Evolutionary conservation across 495 filamentous ascomycete species (phyloP), one percentile per base, ranked within the genome.

Genomic region (Evansstolkia leycettana): DNA sequence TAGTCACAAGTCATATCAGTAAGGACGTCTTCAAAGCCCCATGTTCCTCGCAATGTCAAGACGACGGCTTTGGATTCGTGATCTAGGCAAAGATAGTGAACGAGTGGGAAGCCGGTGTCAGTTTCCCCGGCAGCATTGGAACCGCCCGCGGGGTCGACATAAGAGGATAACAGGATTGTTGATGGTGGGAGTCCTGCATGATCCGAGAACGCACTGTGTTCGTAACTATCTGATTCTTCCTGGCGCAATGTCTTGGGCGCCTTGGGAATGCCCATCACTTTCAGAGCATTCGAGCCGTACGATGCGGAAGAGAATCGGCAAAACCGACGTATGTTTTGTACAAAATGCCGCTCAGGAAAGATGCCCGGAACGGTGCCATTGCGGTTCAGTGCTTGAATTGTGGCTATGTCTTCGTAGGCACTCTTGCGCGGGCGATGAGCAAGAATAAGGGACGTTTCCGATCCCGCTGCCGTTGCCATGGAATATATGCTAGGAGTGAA

Each of bases 1-100:
- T 83, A 88, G 37, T 86, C 82, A 50, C 82, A 88, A 23, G 79
- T 80, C 70, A 86, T 75, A 43, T 88, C 82, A 8, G 81, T 82
- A 11, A 88, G 65, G 9, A 86, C 73, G 43, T 88, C 82, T 45
- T 87, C 80, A 41, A 88, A 84, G 0, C 82, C 82, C 33, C 85
- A 68, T 0, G 82, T 88, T 0, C 82, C 82, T 9, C 82, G 69
- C 17, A 84, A 80, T 3, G 80, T 79, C 7, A 88, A 64, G 0
- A 87, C 81, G 6, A 88, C 69, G 0, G 82, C 82, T 48, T 78
- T 80, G 7, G 81, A 82, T 27, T 80, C 78, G 45, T 85, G 81
- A 46, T 88, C 82, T 1, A 87, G 57, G 11, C 73, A 79, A 23
- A 88, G 72, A 46, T 82, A 87, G 48, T 88, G 82, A 5, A 88